Evolutionary conservation across 768 basidiomycete genomes (phyloP).

Genomic region (Leucosporidium yakuticum): DNA sequence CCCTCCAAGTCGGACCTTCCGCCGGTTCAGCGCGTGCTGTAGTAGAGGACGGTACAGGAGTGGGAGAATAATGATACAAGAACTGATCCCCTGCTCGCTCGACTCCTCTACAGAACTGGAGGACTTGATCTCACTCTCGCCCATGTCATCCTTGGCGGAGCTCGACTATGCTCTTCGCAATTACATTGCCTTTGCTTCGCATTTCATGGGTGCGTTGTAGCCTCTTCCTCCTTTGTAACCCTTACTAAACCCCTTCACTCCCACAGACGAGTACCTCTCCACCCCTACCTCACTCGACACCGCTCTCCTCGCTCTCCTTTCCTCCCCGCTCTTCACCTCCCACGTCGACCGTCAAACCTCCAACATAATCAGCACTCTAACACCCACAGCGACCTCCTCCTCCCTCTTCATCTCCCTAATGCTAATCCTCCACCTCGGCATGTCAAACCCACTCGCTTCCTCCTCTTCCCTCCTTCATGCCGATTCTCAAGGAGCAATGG

Average conservation of each 20-base stretch:
- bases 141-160: conserved; percentile 59
- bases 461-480: background rate
- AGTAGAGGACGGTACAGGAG: too few species aligned
- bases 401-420: conserved; percentile 10
- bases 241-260: background rate
- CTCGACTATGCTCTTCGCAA: conserved; percentile 60
- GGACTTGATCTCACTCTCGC: conserved; percentile 65
- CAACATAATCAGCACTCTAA: conserved; percentile 53
- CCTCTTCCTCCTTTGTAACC: background rate
- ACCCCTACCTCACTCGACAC: conserved; percentile 76
- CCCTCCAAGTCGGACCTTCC: background rate
- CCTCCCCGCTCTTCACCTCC: conserved; percentile 79
- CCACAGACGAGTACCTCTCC: conserved; percentile 73
- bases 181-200: conserved; percentile 29
- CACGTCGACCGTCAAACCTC: conserved; percentile 90
- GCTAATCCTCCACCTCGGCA: conserved; percentile 15
- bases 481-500: conserved; percentile 4
- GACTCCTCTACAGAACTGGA: conserved; percentile 63
- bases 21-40: too few species aligned
- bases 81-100: background rate
- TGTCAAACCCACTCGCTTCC: background rate
- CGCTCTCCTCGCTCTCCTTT: conserved; percentile 67
- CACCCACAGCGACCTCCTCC: conserved; percentile 43
- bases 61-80: too few species aligned
- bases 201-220: conserved; percentile 21